Percentiles rank a stretch among this genome's conserved stretches.
phyloP scores from a whole-genome alignment of 768 basidiomycete genomes.

The Hydnomerulius pinastri region DNA sequence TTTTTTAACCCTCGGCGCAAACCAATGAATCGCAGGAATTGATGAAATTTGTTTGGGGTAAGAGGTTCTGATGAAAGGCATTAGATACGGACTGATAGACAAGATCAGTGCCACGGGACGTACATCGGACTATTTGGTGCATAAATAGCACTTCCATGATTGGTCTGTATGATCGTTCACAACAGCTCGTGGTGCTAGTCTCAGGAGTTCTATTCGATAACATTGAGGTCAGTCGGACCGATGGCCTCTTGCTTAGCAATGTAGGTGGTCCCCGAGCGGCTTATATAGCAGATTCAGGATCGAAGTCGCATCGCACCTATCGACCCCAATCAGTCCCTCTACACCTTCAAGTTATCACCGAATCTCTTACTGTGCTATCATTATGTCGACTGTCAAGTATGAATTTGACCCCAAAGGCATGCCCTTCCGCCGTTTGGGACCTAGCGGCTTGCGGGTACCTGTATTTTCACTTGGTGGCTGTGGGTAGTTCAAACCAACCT shows the following conservation, averaged over 20 bases:
- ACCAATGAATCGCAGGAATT: background rate
- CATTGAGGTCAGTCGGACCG: constrained; percentile 6
- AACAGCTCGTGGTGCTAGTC: background rate
- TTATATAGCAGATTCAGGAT: constrained; percentile 16
- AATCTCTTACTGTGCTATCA: background rate
- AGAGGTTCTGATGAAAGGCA: background rate
- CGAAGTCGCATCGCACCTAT: background rate
- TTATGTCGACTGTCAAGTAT: constrained; percentile 28
- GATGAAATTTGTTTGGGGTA: background rate
- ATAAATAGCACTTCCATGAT: background rate
- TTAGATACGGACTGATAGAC: background rate
- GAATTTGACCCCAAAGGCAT: constrained; percentile 42
- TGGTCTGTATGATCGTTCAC: background rate
- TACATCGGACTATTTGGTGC: background rate
- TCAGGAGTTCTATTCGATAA: background rate
- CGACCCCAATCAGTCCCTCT: background rate
- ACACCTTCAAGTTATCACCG: background rate
- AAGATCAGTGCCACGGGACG: background rate
- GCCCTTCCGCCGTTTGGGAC: constrained; percentile 45
- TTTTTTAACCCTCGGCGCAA: background rate
- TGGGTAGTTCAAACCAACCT: constrained; percentile 14
- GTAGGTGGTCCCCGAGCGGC: background rate
- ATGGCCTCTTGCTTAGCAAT: constrained; percentile 15
- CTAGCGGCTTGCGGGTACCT: constrained; percentile 50
- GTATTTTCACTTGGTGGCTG: constrained; percentile 56